phyloP scores from a whole-genome alignment of 1,284 basidiomycete genomes.

The Singerocomus inundabilis region DNA sequence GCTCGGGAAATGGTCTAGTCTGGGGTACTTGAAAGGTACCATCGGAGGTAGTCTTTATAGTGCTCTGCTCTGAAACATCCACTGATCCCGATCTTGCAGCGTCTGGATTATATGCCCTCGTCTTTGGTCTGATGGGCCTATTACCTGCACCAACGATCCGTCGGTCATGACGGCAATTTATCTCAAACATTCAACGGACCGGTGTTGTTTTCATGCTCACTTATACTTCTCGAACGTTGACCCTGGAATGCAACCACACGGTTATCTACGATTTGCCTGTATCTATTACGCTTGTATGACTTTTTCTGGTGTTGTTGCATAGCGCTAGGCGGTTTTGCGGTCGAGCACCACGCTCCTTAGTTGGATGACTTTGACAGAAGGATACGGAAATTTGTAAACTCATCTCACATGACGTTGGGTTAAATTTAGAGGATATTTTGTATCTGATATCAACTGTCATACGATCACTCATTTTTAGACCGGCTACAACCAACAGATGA shows the following conservation, averaged over 20 bases:
- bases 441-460: too few relatives aligned
- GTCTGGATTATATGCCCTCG: constrained; percentile 63
- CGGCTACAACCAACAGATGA: too few relatives aligned
- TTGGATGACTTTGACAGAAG: too few relatives aligned
- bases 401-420: too few relatives aligned
- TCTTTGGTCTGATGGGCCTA: constrained; percentile 68
- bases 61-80: neutral
- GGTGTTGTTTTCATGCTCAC: neutral
- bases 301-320: constrained; percentile 8
- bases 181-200: neutral
- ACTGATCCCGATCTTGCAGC: constrained; percentile 39
- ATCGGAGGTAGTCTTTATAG: constrained; percentile 52
- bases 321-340: too few relatives aligned
- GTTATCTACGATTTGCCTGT: constrained; percentile 7
- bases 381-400: too few relatives aligned
- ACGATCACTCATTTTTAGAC: too few relatives aligned
- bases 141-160: constrained; percentile 59
- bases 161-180: constrained; percentile 25
- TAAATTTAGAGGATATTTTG: too few relatives aligned
- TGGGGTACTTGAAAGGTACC: constrained; percentile 62
- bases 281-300: constrained; percentile 20
- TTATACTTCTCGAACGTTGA: neutral
- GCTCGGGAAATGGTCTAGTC: constrained; percentile 59
- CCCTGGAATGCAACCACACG: constrained; percentile 11
- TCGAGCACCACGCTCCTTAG: too few relatives aligned